A percentile compares a stretch with the other conserved stretches of the same genome.
phyloP scores from a whole-genome alignment of 805 yeast genomes.

The Grigorovia yakushimaensis region DNA sequence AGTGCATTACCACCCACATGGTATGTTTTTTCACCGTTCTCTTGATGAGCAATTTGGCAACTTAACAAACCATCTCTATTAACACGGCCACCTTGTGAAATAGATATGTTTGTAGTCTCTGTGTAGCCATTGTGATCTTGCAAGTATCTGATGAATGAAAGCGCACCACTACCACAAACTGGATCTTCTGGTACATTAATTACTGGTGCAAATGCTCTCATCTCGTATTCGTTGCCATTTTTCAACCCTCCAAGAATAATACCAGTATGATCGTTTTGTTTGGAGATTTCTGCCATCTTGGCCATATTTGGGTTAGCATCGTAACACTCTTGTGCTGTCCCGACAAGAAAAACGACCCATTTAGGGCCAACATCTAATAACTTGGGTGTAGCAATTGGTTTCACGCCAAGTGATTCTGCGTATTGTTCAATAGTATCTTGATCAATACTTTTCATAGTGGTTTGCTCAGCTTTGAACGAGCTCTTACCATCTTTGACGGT shows the following conservation, averaged over 20 bases:
- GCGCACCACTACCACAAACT: conserved; percentile 45
- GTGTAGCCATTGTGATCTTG: conserved; percentile 17
- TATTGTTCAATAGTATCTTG: conserved; percentile 6
- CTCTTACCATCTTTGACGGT: conserved; percentile 17
- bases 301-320: conserved; percentile 27
- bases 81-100: conserved; percentile 34
- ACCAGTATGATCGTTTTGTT: conserved; percentile 26
- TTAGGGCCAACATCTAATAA: conserved; percentile 37
- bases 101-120: conserved; percentile 12
- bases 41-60: conserved; percentile 15
- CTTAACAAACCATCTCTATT: conserved; percentile 32
- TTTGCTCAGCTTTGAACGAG: conserved; percentile 22
- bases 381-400: conserved; percentile 17
- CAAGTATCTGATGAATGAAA: conserved; percentile 25
- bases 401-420: conserved; percentile 6
- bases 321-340: conserved; percentile 27
- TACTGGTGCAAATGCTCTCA: conserved; percentile 37
- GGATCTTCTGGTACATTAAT: conserved; percentile 39
- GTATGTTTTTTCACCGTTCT: conserved; percentile 11
- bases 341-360: conserved; percentile 35
- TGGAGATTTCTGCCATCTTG: conserved; percentile 14
- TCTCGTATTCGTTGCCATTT: conserved; percentile 27
- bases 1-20: conserved; percentile 35
- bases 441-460: conserved; percentile 11
- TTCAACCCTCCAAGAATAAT: conserved; percentile 32